Percentiles rank a stretch among this genome's conserved stretches.
Conservation (phyloP, 257 asterid species). For the Nicotiana attenuata region DNA sequence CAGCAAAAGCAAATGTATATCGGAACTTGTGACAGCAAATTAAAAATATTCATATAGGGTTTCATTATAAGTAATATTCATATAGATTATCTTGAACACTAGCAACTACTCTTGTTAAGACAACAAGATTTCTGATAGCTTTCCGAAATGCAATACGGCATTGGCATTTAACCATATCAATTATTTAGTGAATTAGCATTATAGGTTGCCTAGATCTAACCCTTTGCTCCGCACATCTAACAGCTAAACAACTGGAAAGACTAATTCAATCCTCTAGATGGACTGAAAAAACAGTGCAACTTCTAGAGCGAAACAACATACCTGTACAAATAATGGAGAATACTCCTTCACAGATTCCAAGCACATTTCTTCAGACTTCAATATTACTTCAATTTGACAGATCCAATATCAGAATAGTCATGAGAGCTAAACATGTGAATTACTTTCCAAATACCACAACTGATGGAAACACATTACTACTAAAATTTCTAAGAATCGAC, state of each 20-base stretch:
- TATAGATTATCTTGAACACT: neutral
- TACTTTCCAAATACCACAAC: neutral
- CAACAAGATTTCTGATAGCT: neutral
- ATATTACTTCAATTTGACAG: conserved; percentile 81
- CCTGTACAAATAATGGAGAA: conserved; percentile 56
- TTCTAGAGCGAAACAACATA: conserved; percentile 15
- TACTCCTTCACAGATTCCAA: conserved; percentile 64
- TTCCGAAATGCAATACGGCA: neutral
- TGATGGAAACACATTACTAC: neutral
- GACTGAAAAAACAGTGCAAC: neutral
- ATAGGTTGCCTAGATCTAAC: too few relatives aligned
- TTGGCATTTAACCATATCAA: neutral
- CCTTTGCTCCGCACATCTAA: neutral
- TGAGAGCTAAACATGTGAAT: neutral
- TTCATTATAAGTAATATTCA: neutral
- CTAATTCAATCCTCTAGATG: neutral
- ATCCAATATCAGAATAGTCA: neutral
- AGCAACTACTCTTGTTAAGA: neutral
- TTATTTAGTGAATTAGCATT: neutral
- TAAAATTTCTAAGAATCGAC: neutral
- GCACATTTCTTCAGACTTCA: conserved; percentile 94
- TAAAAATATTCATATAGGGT: neutral
- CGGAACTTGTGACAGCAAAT: neutral
- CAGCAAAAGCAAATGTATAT: neutral
- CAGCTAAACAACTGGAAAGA: neutral